Base-by-base conservation (phyloP, 1,284 basidiomycete species). In the Pseudozyma sp. region DNA sequence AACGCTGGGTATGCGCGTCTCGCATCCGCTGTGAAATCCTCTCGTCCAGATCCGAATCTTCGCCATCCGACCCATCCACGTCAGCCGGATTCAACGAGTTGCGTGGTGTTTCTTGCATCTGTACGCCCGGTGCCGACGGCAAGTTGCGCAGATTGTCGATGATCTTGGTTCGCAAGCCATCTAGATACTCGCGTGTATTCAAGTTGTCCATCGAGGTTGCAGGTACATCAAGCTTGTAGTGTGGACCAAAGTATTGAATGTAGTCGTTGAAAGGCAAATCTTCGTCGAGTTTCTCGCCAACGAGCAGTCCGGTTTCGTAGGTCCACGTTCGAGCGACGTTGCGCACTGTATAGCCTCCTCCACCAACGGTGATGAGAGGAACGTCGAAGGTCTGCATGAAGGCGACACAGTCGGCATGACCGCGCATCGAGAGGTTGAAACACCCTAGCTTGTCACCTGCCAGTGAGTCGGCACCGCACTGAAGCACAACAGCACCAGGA, bases 201-300 rank as follows among this genome's bases (percentile, higher is more conserved):
- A 93, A 87, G 84, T 99, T 94, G 70, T 97, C 95, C 91, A 97
- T 94, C 83, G 97, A 97, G 76, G 92, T 98, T 65, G 89, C 89
- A 11, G 91, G 89, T 3, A 99, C 95, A 81, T 97, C 94, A 35
- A 99, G 88, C 77, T 95, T 90, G 86, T 96, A 99, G 63, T 95
- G 89, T 13, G 97, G 97, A 0, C 95, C 96, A 85, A 95, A 99
- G 91, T 95, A 99, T 85, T 98, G 95, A 84, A 97, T 93, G 86
- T 95, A 97, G 80, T 95, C 92, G 86, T 93, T 97, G 90, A 93
- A 97, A 0, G 96, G 96, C 70, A 99, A 52, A 44, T 85, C 77
- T 40, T 90, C 89, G 75, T 93, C 90, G 58, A 98, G 91, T 82
- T 95, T 91, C 51, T 93, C 89, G 1, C 93, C 95, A 12, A 96